A percentile compares a stretch with the other conserved stretches of the same genome.
phyloP scores from a whole-genome alignment of 2,329 filamentous ascomycete genomes.

The Pseudogymnoascus sp. region DNA sequence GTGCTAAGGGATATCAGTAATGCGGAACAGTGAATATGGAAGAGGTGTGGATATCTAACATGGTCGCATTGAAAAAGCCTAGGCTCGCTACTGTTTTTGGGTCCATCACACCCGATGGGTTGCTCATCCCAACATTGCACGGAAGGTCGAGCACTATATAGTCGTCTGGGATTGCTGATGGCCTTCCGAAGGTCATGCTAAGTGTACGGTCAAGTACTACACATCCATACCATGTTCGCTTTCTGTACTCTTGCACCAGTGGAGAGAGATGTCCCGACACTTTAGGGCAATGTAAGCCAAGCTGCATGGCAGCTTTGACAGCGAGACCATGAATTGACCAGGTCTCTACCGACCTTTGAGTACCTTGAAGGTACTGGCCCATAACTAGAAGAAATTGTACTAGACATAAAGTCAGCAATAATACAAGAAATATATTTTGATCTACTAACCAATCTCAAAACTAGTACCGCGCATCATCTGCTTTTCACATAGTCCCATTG shows the following conservation, averaged over 20 bases:
- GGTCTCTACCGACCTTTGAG: constrained; percentile 43
- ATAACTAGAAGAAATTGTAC: constrained; percentile 43
- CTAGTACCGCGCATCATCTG: constrained; percentile 35
- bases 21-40: too few species aligned
- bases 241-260: constrained; percentile 39
- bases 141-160: constrained; percentile 35
- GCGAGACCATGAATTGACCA: constrained; percentile 47
- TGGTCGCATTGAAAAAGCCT: constrained; percentile 29
- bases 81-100: constrained; percentile 14
- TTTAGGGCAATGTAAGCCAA: constrained; percentile 42
- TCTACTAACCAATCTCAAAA: constrained; percentile 34
- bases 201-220: constrained; percentile 39
- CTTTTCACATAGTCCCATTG: constrained; percentile 35
- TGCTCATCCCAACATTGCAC: constrained; percentile 10
- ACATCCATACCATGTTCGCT: constrained; percentile 42
- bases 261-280: constrained; percentile 30
- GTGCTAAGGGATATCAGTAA: constrained; percentile 19
- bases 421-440: not conserved
- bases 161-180: constrained; percentile 36
- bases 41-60: constrained; percentile 21
- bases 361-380: constrained; percentile 45
- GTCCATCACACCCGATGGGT: not conserved
- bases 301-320: constrained; percentile 40
- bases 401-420: constrained; percentile 12
- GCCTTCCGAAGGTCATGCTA: constrained; percentile 45